Base-by-base conservation (phyloP, 2,329 filamentous ascomycete genomes). In the Claviceps sp. region DNA sequence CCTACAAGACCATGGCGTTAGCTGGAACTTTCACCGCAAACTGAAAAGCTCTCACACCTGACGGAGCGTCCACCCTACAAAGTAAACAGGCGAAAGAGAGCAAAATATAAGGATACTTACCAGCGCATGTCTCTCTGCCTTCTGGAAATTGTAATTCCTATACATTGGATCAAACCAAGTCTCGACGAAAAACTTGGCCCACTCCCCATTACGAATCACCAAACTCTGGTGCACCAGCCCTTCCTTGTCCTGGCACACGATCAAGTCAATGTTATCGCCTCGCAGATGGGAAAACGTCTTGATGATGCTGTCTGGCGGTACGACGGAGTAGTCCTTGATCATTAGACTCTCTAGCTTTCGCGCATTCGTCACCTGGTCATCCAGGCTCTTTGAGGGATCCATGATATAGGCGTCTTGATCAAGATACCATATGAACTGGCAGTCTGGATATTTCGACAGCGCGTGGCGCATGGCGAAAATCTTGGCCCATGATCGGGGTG, bases 81-180 rank as follows among this genome's bases (percentile, higher is more conserved):
- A 34, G 9, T 34, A 34, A 11, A 34, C 29, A 34, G 29, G 4
- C 29, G 1, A 34, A 34, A 11, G 29, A 34, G 29, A 4, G 4
- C 29, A 34, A 34, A 34, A 34, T 11, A 34, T 11, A 34, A 34
- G 29, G 9, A 34, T 34, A 66, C 82, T 64, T 73, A 89, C 93
- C 72, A 98, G 69, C 49, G 91, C 90, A 71, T 98, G 91, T 23
- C 77, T 80, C 68, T 98, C 93, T 0, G 88, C 90, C 66, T 94
- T 96, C 63, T 94, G 88, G 63, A 98, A 98, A 64, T 95, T 95
- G 71, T 98, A 98, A 58, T 77, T 86, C 56, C 91, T 78, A 69
- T 95, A 98, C 44, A 97, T 72, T 47, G 93, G 93, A 65, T 97
- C 89, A 63, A 93, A 95, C 93, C 93, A 98, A 1, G 87, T 85